phyloP scores from a whole-genome alignment of 495 filamentous ascomycete genomes.

The Penicillium cosmopolitanum region DNA sequence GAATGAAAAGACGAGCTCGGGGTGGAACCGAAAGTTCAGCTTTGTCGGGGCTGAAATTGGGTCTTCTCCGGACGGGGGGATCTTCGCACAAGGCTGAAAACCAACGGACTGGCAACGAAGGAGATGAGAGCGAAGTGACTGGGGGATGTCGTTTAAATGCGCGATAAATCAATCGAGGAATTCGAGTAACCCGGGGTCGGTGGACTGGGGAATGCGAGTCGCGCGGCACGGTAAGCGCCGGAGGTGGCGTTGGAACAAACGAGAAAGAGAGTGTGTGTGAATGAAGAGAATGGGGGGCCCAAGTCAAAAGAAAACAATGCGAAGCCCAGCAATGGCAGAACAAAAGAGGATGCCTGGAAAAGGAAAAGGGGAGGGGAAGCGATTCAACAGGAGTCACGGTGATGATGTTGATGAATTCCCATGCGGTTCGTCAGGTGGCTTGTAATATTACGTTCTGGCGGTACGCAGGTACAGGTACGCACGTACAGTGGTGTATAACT shows the following conservation, averaged over 20 bases:
- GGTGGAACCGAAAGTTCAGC: constrained; percentile 13
- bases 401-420: constrained; percentile 29
- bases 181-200: not conserved
- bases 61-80: not conserved
- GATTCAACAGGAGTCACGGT: not conserved
- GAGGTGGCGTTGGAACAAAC: not conserved
- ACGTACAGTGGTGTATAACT: too few relatives aligned
- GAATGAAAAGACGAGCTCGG: not conserved
- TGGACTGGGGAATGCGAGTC: constrained; percentile 16
- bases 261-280: not conserved
- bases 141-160: not conserved
- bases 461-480: too few relatives aligned
- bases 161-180: not conserved
- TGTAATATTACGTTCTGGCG: constrained; percentile 28
- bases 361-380: constrained; percentile 14
- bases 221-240: constrained; percentile 29
- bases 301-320: not conserved
- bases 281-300: constrained; percentile 11
- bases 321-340: not conserved
- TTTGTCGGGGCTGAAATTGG: constrained; percentile 7
- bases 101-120: not conserved
- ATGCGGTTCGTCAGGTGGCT: constrained; percentile 33
- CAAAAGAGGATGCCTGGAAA: constrained; percentile 18
- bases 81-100: not conserved
- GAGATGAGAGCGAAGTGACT: not conserved